Evolutionary conservation across 2,329 filamentous ascomycete genomes (phyloP).

Genomic region (Pseudocercospora fuligena): DNA sequence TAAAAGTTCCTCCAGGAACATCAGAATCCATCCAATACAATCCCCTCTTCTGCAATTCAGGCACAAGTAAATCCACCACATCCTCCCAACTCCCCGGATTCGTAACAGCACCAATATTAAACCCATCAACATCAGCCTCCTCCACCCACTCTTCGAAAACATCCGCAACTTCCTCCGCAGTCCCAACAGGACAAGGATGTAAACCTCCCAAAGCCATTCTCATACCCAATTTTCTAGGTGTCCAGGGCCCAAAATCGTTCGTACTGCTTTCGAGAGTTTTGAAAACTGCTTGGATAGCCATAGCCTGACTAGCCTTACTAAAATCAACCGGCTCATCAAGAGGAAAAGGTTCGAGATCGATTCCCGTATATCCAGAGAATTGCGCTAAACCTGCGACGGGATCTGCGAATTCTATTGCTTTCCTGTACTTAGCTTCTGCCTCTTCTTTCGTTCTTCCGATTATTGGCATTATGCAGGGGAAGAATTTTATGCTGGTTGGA

Average conservation of each 20-base stretch:
- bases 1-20: slow-evolving; percentile 60
- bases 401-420: slow-evolving; percentile 64
- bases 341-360: slow-evolving; percentile 53
- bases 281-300: slow-evolving; percentile 14
- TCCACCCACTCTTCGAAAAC: slow-evolving; percentile 67
- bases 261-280: not conserved
- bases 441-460: slow-evolving; percentile 68
- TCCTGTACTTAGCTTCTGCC: slow-evolving; percentile 64
- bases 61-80: slow-evolving; percentile 66
- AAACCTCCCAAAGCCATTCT: slow-evolving; percentile 67
- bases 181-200: slow-evolving; percentile 68
- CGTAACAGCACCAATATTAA: slow-evolving; percentile 59
- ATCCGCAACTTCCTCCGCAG: slow-evolving; percentile 66
- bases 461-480: slow-evolving; percentile 68
- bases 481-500: slow-evolving; percentile 65
- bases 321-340: slow-evolving; percentile 3
- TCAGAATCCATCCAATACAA: slow-evolving; percentile 59
- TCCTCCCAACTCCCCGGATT: slow-evolving; percentile 8
- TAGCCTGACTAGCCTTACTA: slow-evolving; percentile 54
- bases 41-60: slow-evolving; percentile 63
- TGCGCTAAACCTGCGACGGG: slow-evolving; percentile 69
- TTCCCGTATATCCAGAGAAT: slow-evolving; percentile 75
- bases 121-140: slow-evolving; percentile 72
- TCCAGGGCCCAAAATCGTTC: slow-evolving; percentile 13
- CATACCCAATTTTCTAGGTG: slow-evolving; percentile 13